Conservation (phyloP, 495 filamentous ascomycete genomes). For the Chaetomium tenue region DNA sequence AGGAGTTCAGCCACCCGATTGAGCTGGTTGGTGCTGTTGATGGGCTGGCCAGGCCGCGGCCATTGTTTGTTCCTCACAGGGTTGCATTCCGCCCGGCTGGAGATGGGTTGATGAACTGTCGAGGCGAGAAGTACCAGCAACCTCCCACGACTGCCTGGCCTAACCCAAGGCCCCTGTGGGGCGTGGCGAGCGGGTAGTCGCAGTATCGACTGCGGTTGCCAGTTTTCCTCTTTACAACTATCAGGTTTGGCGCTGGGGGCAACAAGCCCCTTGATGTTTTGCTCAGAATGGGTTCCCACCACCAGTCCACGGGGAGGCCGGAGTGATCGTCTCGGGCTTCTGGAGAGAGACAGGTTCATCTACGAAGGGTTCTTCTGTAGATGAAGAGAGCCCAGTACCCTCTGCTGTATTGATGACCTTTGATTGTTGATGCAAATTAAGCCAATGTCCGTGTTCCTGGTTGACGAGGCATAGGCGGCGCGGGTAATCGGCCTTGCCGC, state of each 20-base stretch:
- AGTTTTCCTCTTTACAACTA: slow-evolving; percentile 31
- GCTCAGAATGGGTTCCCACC: neutral
- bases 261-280: slow-evolving; percentile 23
- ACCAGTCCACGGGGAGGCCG: neutral
- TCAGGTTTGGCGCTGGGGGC: slow-evolving; percentile 7
- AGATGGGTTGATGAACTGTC: neutral
- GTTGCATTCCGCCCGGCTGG: slow-evolving; percentile 26
- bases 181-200: slow-evolving; percentile 15
- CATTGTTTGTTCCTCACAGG: neutral
- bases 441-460: slow-evolving; percentile 10
- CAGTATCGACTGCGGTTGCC: slow-evolving; percentile 9
- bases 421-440: slow-evolving; percentile 30
- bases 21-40: slow-evolving; percentile 4
- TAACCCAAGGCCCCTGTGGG: neutral
- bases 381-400: slow-evolving; percentile 24
- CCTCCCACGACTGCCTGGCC: neutral
- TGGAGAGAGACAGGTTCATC: slow-evolving; percentile 21
- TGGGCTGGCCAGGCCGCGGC: neutral
- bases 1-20: neutral
- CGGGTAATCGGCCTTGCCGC: slow-evolving; percentile 15
- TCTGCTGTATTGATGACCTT: slow-evolving; percentile 27
- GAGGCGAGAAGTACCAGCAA: slow-evolving; percentile 19
- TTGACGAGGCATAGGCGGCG: slow-evolving; percentile 11
- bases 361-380: slow-evolving; percentile 23
- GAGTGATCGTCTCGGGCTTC: neutral